Base-by-base conservation (phyloP, 805 yeast species). In the Grigorovia yakushimaensis region DNA sequence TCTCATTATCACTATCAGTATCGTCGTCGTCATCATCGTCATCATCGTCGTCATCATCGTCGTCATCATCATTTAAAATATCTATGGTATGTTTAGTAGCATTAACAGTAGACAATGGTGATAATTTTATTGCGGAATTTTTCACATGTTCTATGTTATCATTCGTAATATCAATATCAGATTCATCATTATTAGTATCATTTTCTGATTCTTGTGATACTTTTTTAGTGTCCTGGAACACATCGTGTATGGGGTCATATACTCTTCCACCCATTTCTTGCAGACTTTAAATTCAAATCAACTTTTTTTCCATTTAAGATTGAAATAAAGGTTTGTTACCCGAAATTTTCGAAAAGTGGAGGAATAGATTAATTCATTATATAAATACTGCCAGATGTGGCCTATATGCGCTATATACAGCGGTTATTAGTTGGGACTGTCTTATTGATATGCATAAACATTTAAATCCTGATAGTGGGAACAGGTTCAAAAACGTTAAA, bases 401-500 rank as follows among this genome's bases (percentile, higher is more conserved):
- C 33, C 13, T 4, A 27, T n/a, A n/a, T n/a, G n/a, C n/a, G n/a
- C n/a, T n/a, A n/a, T n/a, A n/a, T n/a, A n/a, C n/a, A n/a, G n/a
- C n/a, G n/a, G n/a, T n/a, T n/a, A n/a, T n/a, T n/a, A n/a, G n/a
- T n/a, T n/a, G n/a, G n/a, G n/a, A n/a, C n/a, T n/a, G n/a, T n/a
- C n/a, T n/a, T n/a, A n/a, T n/a, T n/a, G n/a, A n/a, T n/a, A n/a
- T n/a, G n/a, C n/a, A n/a, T n/a, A n/a, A n/a, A n/a, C n/a, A n/a
- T n/a, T 39, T 24, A 46, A 17, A 42, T 22, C 15, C 48, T 41
- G 6, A 42, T 36, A 4, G 45, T 46, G 7, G 48, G 48, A 13
- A 46, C 35, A 7, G 46, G 41, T 37, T 40, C 55, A 18, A 50
- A 47, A 54, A 47, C 49, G 43, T 85, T 82, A 67, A 87, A 91